Evolutionary conservation across 2,329 filamentous ascomycete genomes (phyloP), one percentile per base, ranked within the genome.

Genomic region (Neonectria sp.): DNA sequence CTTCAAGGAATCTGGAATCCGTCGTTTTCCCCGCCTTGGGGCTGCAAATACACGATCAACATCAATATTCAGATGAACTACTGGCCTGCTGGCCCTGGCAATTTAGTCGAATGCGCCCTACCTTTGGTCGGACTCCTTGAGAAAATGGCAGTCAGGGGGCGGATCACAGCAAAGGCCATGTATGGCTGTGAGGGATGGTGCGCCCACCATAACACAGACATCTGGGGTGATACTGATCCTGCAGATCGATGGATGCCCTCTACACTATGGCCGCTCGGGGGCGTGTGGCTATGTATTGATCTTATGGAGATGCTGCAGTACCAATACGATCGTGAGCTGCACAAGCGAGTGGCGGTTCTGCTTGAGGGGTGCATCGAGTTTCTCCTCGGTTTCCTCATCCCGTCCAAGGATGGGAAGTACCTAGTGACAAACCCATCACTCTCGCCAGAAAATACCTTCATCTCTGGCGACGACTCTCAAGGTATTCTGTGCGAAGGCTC

Each of bases 21-120:
- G 11, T 75, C 77, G 0, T 75, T 73, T 13, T 70, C 68, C 0
- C 76, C 77, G 0, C 75, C 82, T 0, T 86, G 85, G 85, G 84
- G 84, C 4, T 81, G 79, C 27, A 86, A 84, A 67, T 86, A 82
- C 63, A 87, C 85, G 0, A 84, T 86, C 69, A 86, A 87, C 67
- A 85, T 87, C 73, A 88, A 87, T 48, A 76, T 82, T 0, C 81
- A 88, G 71, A 88, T 88, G 86, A 87, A 87, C 68, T 88, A 87
- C 70, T 87, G 85, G 85, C 78, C 77, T 0, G 76, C 75, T 1
- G 73, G 77, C 6, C 63, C 75, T 3, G 78, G 76, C 4, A 79
- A 78, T 5, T 68, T 82, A 0, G 68, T 81, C 1, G 82, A 85
- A 48, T 82, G 79, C 3, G 80, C 84, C 21, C 60, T 77, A 2